Base-by-base conservation (phyloP, 2,329 filamentous ascomycete genomes). In the Ceratocystis huliohia region DNA sequence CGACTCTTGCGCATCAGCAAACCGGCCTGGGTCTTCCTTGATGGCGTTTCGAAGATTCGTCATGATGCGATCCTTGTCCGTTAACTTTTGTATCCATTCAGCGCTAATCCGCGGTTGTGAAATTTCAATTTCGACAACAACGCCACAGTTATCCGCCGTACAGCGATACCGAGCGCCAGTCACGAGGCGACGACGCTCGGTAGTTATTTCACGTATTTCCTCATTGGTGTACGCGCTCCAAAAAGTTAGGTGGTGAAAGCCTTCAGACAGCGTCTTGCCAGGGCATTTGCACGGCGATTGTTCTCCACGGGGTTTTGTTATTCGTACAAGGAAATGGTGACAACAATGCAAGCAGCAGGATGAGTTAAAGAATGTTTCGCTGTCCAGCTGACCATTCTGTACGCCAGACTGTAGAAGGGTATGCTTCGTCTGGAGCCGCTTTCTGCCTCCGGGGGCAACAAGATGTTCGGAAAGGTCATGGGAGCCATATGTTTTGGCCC, bases 21-120 rank as follows among this genome's bases (percentile, higher is more conserved):
- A 84, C 6, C 83, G 75, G 0, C 74, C 74, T 0, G 81, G 80
- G 41, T 84, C 81, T 6, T 77, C 70, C 37, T 74, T 72, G 37
- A 76, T 75, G 1, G 79, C 78, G 1, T 71, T 64, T 1, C 72
- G 70, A 2, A 82, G 71, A 41, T 78, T 77, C 30, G 73, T 69
- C 17, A 70, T 70, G 53, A 82, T 79, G 46, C 80, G 74, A 1
- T 76, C 71, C 20, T 77, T 73, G 68, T 84, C 81, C 3, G 73
- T 72, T 15, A 85, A 72, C 17, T 78, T 72, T 13, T 74, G 69
- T 1, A 81, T 73, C 75, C 78, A 80, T 65, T 73, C 72, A 2
- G 71, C 70, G 10, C 73, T 71, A 69, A 85, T 75, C 1, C 80
- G 80, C 10, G 81, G 81, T 64, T 75, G 71, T 5, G 78, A 80